These are phyloP conservation scores for Mucuna pruriens DNA, from an alignment of 306 rosid genomes.

Conservation along the genomic window DNA sequence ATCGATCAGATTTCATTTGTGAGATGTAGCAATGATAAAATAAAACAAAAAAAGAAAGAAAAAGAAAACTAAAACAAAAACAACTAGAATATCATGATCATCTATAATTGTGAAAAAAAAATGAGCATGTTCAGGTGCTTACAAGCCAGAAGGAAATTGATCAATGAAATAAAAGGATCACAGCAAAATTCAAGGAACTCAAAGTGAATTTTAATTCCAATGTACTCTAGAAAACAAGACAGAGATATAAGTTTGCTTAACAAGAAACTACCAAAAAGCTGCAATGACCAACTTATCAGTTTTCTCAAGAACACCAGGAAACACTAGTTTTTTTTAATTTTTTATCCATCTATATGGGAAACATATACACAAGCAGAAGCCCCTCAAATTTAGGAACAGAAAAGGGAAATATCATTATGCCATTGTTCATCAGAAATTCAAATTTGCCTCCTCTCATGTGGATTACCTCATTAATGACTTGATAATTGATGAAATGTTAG, in stretches of 20 bases:
- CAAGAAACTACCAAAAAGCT: neutral
- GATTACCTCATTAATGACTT: neutral
- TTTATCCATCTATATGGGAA: neutral
- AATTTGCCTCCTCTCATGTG: neutral
- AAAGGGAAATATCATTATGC: neutral
- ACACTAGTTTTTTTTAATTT: neutral
- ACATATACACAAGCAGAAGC: slow-evolving; percentile 2
- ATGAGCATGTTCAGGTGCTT: neutral
- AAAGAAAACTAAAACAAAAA: no score
- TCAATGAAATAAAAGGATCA: slow-evolving; percentile 6
- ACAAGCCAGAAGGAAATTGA: slow-evolving; percentile 4
- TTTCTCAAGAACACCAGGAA: slow-evolving; percentile 14
- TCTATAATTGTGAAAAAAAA: neutral
- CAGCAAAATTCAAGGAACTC: slow-evolving; percentile 28
- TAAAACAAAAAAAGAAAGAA: neutral
- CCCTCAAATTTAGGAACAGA: slow-evolving; percentile 21
- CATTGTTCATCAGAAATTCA: slow-evolving; percentile 12
- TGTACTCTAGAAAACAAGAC: slow-evolving; percentile 1
- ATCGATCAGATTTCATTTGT: slow-evolving; percentile 11
- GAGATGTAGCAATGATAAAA: neutral
- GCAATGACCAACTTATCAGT: neutral
- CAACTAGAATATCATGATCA: neutral
- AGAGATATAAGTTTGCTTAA: neutral
- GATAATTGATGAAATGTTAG: neutral
- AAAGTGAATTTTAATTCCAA: neutral